Base-by-base conservation (phyloP, 768 basidiomycete genomes). In the Leucocoprinus leucothites region DNA sequence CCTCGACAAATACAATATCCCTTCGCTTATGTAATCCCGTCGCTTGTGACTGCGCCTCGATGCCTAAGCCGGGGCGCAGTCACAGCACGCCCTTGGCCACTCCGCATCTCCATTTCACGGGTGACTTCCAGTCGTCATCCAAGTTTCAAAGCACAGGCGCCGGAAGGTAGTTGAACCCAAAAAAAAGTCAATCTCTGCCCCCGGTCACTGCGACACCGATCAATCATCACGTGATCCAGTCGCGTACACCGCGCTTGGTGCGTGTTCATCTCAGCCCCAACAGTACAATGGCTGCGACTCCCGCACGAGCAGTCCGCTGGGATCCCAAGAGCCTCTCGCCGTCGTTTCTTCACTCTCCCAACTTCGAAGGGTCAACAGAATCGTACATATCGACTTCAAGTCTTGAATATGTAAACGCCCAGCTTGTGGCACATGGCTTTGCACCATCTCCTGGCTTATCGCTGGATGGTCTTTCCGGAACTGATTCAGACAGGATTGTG, bases 351-450 rank as follows among this genome's bases (percentile, higher is more conserved):
- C 70, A 68, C 31, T 82, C 81, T 18, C 71, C 79, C 7, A 71
- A 71, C 42, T 73, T 74, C 51, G 71, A 76, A 21, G 67, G 74
- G 19, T 79, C 81, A 4, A 68, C 77, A 3, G 77, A 77, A 1
- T 78, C 77, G 0, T 79, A 77, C 0, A 67, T 75, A 25, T 81
- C 80, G 21, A 73, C 82, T 6, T 87, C 87, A 3, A 87, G 80
- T 56, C 67, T 91, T 22, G 85, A 91, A 55, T 92, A 89, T 64
- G 77, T 93, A 64, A 94, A 92, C 64, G 74, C 86, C 18, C 92
- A 94, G 61, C 80, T 94, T 5, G 69, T 90, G 46, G 86, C 91
- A 2, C 91, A 94, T 71, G 92, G 92, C 7, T 94, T 89, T 60
- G 70, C 79, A 1, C 63, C 80, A 9, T 63, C 77, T 1, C 82